Evolutionary conservation across 2,329 filamentous ascomycete genomes (phyloP).

Genomic region (Colletotrichum sp.): DNA sequence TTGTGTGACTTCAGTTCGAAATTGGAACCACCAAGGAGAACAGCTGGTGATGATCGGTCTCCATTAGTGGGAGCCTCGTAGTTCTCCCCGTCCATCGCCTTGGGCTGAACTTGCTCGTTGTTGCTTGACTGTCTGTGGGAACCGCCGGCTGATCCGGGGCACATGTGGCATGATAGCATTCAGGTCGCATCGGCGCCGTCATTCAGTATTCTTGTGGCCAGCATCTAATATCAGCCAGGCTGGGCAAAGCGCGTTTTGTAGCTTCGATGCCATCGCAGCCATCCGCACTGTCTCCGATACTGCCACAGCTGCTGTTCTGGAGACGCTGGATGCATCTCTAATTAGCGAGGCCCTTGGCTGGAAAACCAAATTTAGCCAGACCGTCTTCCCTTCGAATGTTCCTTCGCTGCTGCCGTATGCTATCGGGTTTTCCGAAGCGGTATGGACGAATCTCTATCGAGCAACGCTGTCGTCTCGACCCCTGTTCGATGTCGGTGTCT

Average conservation of each 20-base stretch:
- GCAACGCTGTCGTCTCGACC: background rate
- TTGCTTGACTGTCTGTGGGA: background rate
- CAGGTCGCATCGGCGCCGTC: background rate
- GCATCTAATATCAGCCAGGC: background rate
- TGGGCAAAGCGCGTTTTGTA: background rate
- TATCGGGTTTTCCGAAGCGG: background rate
- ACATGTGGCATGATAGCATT: background rate
- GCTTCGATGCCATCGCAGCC: background rate
- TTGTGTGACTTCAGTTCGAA: background rate
- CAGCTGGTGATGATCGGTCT: background rate
- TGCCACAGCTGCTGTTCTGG: background rate
- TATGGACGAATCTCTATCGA: background rate
- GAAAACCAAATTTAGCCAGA: background rate
- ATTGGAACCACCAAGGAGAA: background rate
- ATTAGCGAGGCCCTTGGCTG: background rate
- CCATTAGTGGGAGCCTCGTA: background rate
- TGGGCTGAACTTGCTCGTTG: background rate
- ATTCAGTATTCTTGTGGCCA: background rate
- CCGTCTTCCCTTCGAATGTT: background rate
- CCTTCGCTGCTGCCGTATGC: background rate
- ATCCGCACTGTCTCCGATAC: background rate
- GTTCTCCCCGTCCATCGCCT: background rate
- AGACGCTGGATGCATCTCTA: background rate
- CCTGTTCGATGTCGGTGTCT: background rate
- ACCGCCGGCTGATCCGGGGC: background rate